Percentiles rank a stretch among this genome's conserved stretches.
These are phyloP conservation scores for Elymus sibiricus DNA, from an alignment of 176 grass and related monocot species.

Conservation along the genomic window DNA sequence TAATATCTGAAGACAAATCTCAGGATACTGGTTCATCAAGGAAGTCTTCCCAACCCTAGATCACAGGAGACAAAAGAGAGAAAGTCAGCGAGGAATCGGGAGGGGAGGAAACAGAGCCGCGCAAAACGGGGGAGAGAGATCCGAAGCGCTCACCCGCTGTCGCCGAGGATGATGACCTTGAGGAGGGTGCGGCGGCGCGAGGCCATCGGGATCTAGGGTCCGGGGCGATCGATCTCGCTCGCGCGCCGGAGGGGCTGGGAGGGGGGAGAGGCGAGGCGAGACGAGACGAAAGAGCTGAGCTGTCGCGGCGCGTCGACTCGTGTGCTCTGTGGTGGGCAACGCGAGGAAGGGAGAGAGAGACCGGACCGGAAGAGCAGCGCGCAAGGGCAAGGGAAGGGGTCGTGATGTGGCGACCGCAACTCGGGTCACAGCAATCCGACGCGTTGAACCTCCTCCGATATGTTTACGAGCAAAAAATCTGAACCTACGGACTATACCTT, in stretches of 20 bases:
- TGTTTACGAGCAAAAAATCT: too few relatives aligned
- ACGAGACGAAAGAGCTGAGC: constrained; percentile 22
- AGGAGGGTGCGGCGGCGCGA: constrained; percentile 81
- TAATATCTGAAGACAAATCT: not conserved
- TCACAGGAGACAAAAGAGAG: constrained; percentile 4
- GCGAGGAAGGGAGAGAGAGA: not conserved
- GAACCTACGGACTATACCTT: too few relatives aligned
- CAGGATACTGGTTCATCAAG: constrained; percentile 98
- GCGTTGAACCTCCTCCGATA: not conserved
- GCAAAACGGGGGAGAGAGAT: constrained; percentile 33
- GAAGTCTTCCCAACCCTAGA: constrained; percentile 96
- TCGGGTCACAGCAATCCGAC: not conserved
- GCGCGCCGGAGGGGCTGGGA: not conserved
- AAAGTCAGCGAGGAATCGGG: constrained; percentile 8
- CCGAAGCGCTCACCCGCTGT: constrained; percentile 86
- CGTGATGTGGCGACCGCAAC: not conserved
- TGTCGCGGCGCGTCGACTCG: constrained; percentile 1
- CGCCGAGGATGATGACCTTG: constrained; percentile 99
- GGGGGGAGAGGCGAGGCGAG: not conserved
- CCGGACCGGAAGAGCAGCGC: not conserved
- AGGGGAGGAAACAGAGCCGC: not conserved
- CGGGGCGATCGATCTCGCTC: constrained; percentile 17
- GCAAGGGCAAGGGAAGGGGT: not conserved
- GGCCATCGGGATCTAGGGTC: constrained; percentile 60
- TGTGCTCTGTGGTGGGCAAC: not conserved